phyloP scores from a whole-genome alignment of 176 grass and related monocot genomes.

The Melocanna baccifera region DNA sequence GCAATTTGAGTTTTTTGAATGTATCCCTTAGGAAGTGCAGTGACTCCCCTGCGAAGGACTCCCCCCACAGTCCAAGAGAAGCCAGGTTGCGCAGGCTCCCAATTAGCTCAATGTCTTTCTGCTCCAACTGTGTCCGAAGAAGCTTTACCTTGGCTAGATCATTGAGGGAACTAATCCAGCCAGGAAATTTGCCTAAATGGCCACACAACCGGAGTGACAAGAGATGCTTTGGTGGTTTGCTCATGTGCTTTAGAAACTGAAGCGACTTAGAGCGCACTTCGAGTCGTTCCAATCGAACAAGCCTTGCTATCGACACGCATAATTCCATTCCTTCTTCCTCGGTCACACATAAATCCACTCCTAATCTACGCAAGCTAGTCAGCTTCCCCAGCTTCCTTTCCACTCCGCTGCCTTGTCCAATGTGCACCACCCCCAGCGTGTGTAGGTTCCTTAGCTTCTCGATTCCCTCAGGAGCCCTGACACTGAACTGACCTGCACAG shows the following conservation, averaged over 20 bases:
- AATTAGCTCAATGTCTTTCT: slow-evolving; percentile 1
- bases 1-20: background rate
- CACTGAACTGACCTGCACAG: background rate
- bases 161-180: background rate
- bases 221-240: slow-evolving; percentile 8
- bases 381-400: background rate
- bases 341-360: background rate
- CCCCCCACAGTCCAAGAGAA: slow-evolving; percentile 5
- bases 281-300: slow-evolving; percentile 10
- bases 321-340: background rate
- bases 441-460: slow-evolving; percentile 31
- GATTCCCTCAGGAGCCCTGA: slow-evolving; percentile 26
- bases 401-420: slow-evolving; percentile 1
- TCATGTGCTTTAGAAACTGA: background rate
- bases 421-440: slow-evolving; percentile 27
- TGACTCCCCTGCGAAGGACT: background rate
- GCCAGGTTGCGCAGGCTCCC: background rate
- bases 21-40: background rate
- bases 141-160: slow-evolving; percentile 33
- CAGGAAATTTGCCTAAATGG: background rate
- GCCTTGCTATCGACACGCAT: background rate
- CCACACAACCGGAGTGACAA: background rate
- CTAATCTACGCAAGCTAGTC: slow-evolving; percentile 20
- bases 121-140: background rate
- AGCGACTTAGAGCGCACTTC: slow-evolving; percentile 11